These are phyloP conservation scores for Didymellaceae sp. DNA, from an alignment of 2,329 filamentous ascomycete genomes.

Conservation along the genomic window DNA sequence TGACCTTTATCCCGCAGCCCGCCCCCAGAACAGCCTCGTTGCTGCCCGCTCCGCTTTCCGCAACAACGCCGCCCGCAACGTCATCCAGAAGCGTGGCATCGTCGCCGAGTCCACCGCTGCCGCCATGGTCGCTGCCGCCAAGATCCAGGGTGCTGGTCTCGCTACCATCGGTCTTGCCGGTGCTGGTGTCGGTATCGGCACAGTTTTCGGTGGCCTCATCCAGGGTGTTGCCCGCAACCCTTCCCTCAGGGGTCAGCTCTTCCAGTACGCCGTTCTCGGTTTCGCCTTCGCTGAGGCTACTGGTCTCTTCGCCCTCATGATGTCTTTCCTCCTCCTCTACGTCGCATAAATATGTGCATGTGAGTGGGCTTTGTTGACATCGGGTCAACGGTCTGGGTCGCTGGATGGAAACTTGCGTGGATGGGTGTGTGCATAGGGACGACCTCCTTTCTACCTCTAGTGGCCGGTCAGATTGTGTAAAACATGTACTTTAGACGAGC, in stretches of 20 bases:
- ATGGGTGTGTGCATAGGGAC: constrained; percentile 50
- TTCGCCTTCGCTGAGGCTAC: constrained; percentile 95
- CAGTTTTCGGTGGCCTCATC: constrained; percentile 90
- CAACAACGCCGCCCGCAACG: constrained; percentile 50
- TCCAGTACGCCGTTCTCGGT: constrained; percentile 94
- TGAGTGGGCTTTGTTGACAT: constrained; percentile 39
- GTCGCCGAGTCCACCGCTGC: constrained; percentile 52
- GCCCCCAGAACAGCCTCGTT: constrained; percentile 49
- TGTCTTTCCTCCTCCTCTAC: constrained; percentile 54
- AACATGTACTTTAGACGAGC: constrained; percentile 53
- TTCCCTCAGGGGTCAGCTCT: constrained; percentile 91
- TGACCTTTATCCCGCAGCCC: constrained; percentile 43
- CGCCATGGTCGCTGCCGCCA: constrained; percentile 52
- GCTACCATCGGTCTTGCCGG: constrained; percentile 91
- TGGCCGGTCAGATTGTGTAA: constrained; percentile 53
- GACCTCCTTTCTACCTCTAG: constrained; percentile 48
- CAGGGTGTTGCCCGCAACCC: constrained; percentile 93
- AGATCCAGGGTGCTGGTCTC: constrained; percentile 53
- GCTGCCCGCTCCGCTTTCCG: constrained; percentile 50
- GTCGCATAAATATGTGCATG: constrained; percentile 49
- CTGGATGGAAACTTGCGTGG: constrained; percentile 48
- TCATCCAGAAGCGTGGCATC: constrained; percentile 51
- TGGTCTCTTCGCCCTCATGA: constrained; percentile 66
- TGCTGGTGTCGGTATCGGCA: constrained; percentile 94
- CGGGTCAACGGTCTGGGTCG: constrained; percentile 45